Evolutionary conservation across 177 flowering plant species (phyloP).

Genomic region (Vitis hybrid): DNA sequence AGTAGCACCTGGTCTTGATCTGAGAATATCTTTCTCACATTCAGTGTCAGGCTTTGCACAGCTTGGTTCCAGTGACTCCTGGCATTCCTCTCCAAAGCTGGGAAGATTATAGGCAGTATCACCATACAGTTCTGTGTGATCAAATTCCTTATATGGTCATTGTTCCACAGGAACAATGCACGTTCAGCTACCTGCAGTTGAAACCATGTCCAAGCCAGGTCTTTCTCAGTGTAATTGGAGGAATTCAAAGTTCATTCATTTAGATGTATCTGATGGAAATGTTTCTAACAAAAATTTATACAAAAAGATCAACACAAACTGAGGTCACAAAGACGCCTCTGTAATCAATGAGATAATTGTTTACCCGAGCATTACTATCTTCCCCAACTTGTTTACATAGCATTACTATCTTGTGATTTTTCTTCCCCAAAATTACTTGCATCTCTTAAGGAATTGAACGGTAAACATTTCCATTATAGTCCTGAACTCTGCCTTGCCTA

Average conservation of each 20-base stretch:
- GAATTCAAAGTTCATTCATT: background rate
- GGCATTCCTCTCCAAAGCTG: constrained; percentile 74
- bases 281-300: background rate
- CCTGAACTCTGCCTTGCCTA: too few species aligned
- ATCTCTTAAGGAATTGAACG: too few species aligned
- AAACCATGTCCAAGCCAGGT: background rate
- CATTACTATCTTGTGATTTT: too few species aligned
- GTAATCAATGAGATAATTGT: too few species aligned
- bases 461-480: too few species aligned
- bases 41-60: constrained; percentile 76
- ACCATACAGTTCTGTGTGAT: constrained; percentile 62
- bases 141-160: constrained; percentile 76
- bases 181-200: constrained; percentile 76
- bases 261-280: background rate
- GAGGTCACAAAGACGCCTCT: too few species aligned
- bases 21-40: constrained; percentile 72
- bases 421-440: too few species aligned
- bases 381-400: too few species aligned
- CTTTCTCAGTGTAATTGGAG: background rate
- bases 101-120: constrained; percentile 72
- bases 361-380: too few species aligned
- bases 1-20: constrained; percentile 66
- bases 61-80: constrained; percentile 87
- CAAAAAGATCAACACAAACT: too few species aligned
- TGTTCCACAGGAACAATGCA: constrained; percentile 85